Evolutionary conservation across 1,284 basidiomycete species (phyloP), one percentile per base, ranked within the genome.

Genomic region (Kwoniella shivajii): DNA sequence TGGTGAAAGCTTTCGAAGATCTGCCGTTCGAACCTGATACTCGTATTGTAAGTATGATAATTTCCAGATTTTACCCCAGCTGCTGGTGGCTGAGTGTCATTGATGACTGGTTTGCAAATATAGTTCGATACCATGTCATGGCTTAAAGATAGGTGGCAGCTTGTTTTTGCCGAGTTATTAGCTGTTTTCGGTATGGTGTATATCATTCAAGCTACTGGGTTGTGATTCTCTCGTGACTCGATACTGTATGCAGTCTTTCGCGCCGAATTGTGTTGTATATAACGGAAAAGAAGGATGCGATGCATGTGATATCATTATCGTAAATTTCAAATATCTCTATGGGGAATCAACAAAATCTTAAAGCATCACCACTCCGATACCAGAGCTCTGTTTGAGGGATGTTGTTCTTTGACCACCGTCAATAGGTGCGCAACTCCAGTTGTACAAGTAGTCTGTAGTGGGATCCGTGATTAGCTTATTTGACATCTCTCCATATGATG

Each of bases 371-470:
- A 79, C 64, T 2, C 78, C 78, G 37, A 79, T 69, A 10, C 68
- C 71, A 1, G 75, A 68, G 38, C 69, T 66, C 57, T 78, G 60
- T 47, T 69, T 69, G 4, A 36, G 44, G 7, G 65, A 39, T 18
- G 71, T 74, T 1, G 61, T 64, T 30, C 64, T 54, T 27, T 66
- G 67, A 18, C 77, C 78, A 16, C 91, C 91, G 49, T 90, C 86
- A 55, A 94, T 78, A 11, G 85, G 82, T 7, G 85, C 80, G n/a
- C 90, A 92, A 61, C 87, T 83, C 90, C 91, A 95, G 76, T 95
- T 95, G 79, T 93, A 97, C 52, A 97, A 79, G 77, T 97, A 96
- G 76, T 88, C 71, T 73, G 57, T 45, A n/a, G 14, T 9, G 22
- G 26, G 43, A 29, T 50, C 43, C 27, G 43, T 26, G 6, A n/a